Percentiles rank a stretch among this genome's conserved stretches.
phyloP scores from a whole-genome alignment of 495 filamentous ascomycete genomes.

The Hyaloscypha bicolor region DNA sequence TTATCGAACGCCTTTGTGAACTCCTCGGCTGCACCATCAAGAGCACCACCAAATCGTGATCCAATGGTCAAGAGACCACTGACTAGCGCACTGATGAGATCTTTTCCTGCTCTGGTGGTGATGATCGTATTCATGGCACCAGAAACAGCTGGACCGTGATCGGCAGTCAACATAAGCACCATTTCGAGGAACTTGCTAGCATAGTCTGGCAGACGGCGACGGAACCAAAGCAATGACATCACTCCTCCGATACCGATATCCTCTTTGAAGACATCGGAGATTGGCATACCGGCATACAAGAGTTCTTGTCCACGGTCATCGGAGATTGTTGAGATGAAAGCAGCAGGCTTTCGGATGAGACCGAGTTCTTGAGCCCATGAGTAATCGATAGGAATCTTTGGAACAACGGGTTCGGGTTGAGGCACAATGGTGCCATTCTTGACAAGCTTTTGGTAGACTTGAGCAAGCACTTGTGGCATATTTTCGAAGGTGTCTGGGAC shows the following conservation, averaged over 20 bases:
- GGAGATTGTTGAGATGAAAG: slow-evolving; percentile 99
- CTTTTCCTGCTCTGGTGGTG: slow-evolving; percentile 97
- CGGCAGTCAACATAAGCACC: slow-evolving; percentile 99
- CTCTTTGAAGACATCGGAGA: slow-evolving; percentile 98
- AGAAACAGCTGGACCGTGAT: slow-evolving; percentile 98
- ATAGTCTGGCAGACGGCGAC: slow-evolving; percentile 92
- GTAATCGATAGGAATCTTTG: slow-evolving; percentile 99
- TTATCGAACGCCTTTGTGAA: slow-evolving; percentile 98
- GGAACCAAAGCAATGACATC: slow-evolving; percentile 99
- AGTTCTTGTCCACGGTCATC: slow-evolving; percentile 99
- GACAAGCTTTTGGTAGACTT: slow-evolving; percentile 85
- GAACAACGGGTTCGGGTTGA: slow-evolving; percentile 83
- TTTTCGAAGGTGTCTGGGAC: slow-evolving; percentile 98
- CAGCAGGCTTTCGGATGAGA: slow-evolving; percentile 98
- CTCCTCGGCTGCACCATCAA: slow-evolving; percentile 97
- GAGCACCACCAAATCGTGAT: slow-evolving; percentile 96
- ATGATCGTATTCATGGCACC: slow-evolving; percentile 99
- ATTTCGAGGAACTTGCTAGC: slow-evolving; percentile 99
- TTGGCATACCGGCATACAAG: slow-evolving; percentile 97
- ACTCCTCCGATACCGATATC: slow-evolving; percentile 99
- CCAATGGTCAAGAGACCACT: slow-evolving; percentile 97
- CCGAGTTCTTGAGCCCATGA: slow-evolving; percentile 99
- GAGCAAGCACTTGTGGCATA: slow-evolving; percentile 71
- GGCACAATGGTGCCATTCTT: slow-evolving; percentile 81
- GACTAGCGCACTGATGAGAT: slow-evolving; percentile 92